These are phyloP conservation scores for Ogataea trehalophila DNA, from an alignment of 805 yeast species.

Conservation along the genomic window DNA sequence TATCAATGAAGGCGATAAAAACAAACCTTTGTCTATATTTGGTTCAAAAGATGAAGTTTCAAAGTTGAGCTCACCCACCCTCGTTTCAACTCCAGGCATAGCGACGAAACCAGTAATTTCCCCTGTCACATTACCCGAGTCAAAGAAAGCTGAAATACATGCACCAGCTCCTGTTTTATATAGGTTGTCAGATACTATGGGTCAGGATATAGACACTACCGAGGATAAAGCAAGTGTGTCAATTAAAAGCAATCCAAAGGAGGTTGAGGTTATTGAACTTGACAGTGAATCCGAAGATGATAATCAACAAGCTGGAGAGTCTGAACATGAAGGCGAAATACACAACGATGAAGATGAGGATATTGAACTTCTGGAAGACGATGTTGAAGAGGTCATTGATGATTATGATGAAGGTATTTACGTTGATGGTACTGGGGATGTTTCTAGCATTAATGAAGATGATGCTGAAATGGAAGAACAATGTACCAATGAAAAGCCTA, in stretches of 20 bases:
- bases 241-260: neutral
- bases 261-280: conserved; percentile 3
- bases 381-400: neutral
- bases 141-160: neutral
- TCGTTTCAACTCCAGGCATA: neutral
- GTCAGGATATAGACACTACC: neutral
- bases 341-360: neutral
- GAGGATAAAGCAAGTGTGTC: neutral
- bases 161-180: too few relatives aligned
- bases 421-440: neutral
- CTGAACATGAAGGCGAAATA: neutral
- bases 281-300: neutral
- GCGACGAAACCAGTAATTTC: neutral
- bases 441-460: conserved; percentile 2
- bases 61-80: neutral
- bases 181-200: too few relatives aligned
- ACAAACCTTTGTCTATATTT: neutral
- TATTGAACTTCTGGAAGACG: neutral
- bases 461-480: too few relatives aligned
- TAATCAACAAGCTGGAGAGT: conserved; percentile 1
- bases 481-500: too few relatives aligned
- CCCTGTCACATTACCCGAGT: neutral
- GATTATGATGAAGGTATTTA: neutral
- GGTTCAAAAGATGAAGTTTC: neutral
- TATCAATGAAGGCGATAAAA: neutral